These are phyloP conservation scores for Choanephora cucurbitarum DNA, from an alignment of 371 early-diverging fungal genomes.

Conservation along the genomic window DNA sequence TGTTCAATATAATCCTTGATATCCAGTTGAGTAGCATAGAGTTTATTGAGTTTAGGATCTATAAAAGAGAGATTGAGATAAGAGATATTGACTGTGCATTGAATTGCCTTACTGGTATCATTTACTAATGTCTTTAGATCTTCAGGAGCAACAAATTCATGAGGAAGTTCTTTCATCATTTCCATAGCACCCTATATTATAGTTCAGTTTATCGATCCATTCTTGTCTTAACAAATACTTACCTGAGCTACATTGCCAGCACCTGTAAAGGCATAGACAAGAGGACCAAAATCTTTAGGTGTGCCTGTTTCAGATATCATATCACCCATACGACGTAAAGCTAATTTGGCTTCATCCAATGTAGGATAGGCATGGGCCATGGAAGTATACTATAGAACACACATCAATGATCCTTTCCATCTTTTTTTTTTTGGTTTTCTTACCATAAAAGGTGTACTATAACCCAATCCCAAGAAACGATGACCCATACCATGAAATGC, in stretches of 20 bases:
- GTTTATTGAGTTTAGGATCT: constrained; percentile 64
- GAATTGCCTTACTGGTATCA: constrained; percentile 58
- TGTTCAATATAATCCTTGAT: constrained; percentile 80
- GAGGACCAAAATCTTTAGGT: constrained; percentile 85
- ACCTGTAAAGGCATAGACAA: constrained; percentile 93
- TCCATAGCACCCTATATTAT: constrained; percentile 80
- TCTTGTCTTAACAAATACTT: constrained; percentile 6
- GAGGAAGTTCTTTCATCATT: constrained; percentile 89
- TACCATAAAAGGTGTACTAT: constrained; percentile 93
- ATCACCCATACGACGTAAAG: constrained; percentile 77
- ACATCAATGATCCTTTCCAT: constrained; percentile 1
- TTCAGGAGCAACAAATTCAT: constrained; percentile 85
- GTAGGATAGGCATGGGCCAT: constrained; percentile 89
- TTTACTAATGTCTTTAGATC: constrained; percentile 73
- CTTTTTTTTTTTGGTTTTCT: constrained; percentile 14
- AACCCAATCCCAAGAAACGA: constrained; percentile 87
- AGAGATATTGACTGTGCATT: background rate
- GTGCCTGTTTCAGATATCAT: constrained; percentile 85
- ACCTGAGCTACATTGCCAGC: constrained; percentile 92
- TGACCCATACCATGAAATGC: constrained; percentile 91
- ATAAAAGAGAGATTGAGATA: background rate
- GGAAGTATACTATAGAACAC: constrained; percentile 59
- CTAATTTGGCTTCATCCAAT: constrained; percentile 75
- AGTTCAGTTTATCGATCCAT: too few relatives aligned
- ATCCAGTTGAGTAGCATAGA: constrained; percentile 81